These are phyloP conservation scores for Acanthamoeba sp. DNA, from an alignment of 208 protist species.

Conservation along the genomic window DNA sequence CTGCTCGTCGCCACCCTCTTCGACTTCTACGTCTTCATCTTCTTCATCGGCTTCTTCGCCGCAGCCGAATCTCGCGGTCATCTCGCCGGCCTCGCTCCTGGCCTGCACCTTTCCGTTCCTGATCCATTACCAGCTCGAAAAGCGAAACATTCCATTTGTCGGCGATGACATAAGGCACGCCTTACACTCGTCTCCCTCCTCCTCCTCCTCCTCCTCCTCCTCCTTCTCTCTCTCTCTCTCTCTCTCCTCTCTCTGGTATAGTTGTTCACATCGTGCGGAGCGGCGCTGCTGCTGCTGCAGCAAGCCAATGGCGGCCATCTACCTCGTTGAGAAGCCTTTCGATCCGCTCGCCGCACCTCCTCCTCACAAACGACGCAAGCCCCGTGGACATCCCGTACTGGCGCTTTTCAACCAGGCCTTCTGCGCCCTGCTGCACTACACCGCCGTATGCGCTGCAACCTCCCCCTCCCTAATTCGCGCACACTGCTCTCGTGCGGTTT, in stretches of 20 bases:
- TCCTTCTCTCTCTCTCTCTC: too few relatives aligned
- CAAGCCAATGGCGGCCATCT: neutral
- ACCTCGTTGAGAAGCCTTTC: neutral
- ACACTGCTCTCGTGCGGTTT: neutral
- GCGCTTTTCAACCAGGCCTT: neutral
- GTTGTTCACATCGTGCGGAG: neutral
- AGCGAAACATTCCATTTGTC: neutral
- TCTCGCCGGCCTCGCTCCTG: neutral
- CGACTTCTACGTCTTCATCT: neutral
- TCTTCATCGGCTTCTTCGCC: neutral
- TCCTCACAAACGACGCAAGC: neutral
- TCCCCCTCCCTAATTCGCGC: too few relatives aligned
- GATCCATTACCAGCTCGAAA: neutral
- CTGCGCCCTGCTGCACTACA: neutral
- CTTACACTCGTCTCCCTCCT: too few relatives aligned
- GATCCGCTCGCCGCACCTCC: neutral
- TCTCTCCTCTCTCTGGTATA: too few relatives aligned
- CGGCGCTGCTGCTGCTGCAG: too few relatives aligned
- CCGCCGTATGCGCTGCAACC: neutral
- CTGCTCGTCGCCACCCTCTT: neutral
- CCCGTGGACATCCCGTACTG: neutral
- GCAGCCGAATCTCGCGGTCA: neutral
- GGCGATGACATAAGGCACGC: neutral
- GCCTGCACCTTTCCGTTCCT: neutral
- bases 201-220: too few relatives aligned